phyloP scores from a whole-genome alignment of 352 stramenopile genomes.

The Pythium apleroticum region DNA sequence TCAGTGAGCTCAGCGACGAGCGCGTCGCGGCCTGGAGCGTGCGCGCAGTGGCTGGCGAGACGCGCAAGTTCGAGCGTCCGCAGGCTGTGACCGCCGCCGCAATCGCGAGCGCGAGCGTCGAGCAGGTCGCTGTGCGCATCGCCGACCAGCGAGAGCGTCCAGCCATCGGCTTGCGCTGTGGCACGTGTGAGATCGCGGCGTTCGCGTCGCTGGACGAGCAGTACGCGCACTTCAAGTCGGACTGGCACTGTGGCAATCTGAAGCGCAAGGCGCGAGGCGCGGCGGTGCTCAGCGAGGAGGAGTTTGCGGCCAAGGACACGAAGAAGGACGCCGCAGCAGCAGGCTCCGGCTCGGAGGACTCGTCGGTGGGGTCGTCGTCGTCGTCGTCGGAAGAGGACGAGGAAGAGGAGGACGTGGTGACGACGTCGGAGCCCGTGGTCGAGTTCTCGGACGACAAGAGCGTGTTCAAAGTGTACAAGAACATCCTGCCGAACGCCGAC shows the following conservation, averaged over 20 bases:
- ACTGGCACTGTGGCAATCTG: conserved; percentile 80
- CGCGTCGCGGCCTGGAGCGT: conserved; percentile 58
- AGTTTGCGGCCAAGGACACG: conserved; percentile 34
- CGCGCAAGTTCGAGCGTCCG: conserved; percentile 43
- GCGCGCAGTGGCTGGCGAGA: conserved; percentile 55
- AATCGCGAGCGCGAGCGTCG: conserved; percentile 12
- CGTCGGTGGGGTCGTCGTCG: conserved; percentile 46
- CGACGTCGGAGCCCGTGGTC: conserved; percentile 66
- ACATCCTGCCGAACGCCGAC: conserved; percentile 44
- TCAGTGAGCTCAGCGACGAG: conserved; percentile 52
- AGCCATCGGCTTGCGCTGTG: conserved; percentile 61
- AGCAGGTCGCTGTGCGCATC: conserved; percentile 34
- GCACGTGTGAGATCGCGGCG: conserved; percentile 60
- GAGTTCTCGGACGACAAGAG: conserved; percentile 74
- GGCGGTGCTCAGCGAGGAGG: conserved; percentile 38
- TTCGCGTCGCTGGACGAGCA: conserved; percentile 83
- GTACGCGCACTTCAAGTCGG: conserved; percentile 83
- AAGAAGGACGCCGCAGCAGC: conserved; percentile 25
- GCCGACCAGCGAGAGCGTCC: conserved; percentile 36
- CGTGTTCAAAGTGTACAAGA: conserved; percentile 85
- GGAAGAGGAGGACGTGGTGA: conserved; percentile 42
- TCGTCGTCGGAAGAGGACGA: conserved; percentile 35
- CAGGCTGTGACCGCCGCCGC: background rate
- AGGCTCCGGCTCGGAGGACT: conserved; percentile 31
- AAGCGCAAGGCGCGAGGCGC: conserved; percentile 69